These are phyloP conservation scores for Amphibolis antarctica DNA, from an alignment of 106 monocot species.

Conservation along the genomic window DNA sequence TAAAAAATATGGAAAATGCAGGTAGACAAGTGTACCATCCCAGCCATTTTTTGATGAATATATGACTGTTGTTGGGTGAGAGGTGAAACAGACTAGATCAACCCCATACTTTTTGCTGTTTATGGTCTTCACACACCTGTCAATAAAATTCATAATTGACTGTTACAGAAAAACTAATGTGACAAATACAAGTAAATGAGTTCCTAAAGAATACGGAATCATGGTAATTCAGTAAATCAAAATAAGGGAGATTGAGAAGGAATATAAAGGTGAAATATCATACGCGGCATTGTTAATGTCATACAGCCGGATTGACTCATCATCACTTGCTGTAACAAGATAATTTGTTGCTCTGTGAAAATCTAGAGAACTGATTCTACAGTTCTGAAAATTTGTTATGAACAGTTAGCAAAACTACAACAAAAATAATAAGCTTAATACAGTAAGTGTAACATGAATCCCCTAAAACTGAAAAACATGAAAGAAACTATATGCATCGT, in stretches of 20 bases:
- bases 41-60: constrained; percentile 99
- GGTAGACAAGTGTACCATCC: constrained; percentile 53
- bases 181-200: neutral
- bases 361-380: constrained; percentile 98
- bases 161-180: constrained; percentile 4
- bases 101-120: constrained; percentile 99
- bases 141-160: constrained; percentile 1
- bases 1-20: neutral
- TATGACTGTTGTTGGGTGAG: constrained; percentile 82
- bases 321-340: constrained; percentile 93
- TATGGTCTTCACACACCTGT: constrained; percentile 94
- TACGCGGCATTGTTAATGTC: constrained; percentile 86
- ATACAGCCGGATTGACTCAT: constrained; percentile 97
- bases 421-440: too few species aligned
- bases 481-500: too few species aligned
- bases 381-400: constrained; percentile 45
- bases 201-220: neutral
- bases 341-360: constrained; percentile 73
- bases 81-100: constrained; percentile 90
- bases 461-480: too few species aligned
- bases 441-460: too few species aligned
- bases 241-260: neutral
- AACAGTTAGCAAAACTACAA: too few species aligned
- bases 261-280: constrained; percentile 9
- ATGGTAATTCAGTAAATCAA: too few species aligned